These are phyloP conservation scores for Entrophospora sp. DNA, from an alignment of 192 early-diverging fungal genomes.

Conservation along the genomic window DNA sequence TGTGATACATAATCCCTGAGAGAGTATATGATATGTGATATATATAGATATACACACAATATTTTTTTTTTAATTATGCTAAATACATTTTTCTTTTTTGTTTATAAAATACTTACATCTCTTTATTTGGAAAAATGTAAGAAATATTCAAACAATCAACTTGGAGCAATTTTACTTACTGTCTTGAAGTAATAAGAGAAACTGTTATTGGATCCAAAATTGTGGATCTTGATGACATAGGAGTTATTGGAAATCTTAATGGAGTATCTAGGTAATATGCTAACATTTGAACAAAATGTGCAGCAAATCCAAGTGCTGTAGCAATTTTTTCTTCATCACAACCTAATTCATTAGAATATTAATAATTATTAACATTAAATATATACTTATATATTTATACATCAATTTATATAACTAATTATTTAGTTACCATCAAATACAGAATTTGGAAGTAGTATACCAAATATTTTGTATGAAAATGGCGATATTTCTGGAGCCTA, in stretches of 20 bases:
- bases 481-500: slow-evolving; percentile 28
- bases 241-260: slow-evolving; percentile 60
- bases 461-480: slow-evolving; percentile 35
- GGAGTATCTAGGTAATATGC: slow-evolving; percentile 61
- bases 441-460: slow-evolving; percentile 42
- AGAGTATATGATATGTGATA: too few relatives aligned
- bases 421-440: slow-evolving; percentile 29
- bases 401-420: not conserved
- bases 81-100: too few relatives aligned
- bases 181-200: slow-evolving; percentile 22
- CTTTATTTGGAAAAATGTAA: too few relatives aligned
- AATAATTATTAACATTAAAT: not conserved
- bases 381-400: not conserved
- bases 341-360: slow-evolving; percentile 19
- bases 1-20: not conserved
- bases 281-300: slow-evolving; percentile 58
- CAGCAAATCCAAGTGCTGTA: slow-evolving; percentile 57
- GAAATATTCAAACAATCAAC: slow-evolving; percentile 24
- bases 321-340: slow-evolving; percentile 53
- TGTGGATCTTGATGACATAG: slow-evolving; percentile 64
- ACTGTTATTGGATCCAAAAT: slow-evolving; percentile 41
- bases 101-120: too few relatives aligned
- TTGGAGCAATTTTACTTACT: slow-evolving; percentile 22
- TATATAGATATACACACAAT: too few relatives aligned
- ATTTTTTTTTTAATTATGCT: not conserved